These are phyloP conservation scores for Trichosporon faecale DNA, from an alignment of 1,284 basidiomycete species.

Conservation along the genomic window DNA sequence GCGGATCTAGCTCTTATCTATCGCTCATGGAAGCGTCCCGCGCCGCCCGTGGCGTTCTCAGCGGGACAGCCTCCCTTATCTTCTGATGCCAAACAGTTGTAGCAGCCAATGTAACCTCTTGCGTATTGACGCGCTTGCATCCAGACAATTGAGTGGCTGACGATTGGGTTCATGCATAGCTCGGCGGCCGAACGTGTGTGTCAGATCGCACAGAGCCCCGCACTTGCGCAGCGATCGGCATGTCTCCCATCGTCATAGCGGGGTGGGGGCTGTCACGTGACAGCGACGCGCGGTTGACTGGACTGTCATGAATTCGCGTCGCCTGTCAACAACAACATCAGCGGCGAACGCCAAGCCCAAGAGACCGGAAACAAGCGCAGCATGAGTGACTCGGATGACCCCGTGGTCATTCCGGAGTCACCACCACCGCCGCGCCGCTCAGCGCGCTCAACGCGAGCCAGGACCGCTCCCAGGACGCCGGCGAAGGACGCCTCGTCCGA, in stretches of 20 bases:
- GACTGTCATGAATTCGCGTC: slow-evolving; percentile 4
- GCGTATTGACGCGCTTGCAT: background rate
- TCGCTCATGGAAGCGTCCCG: background rate
- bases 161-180: background rate
- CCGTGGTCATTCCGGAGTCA: slow-evolving; percentile 3
- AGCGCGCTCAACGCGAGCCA: background rate
- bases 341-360: background rate
- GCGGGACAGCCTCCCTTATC: background rate
- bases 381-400: slow-evolving; percentile 7
- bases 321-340: slow-evolving; percentile 8
- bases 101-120: slow-evolving; percentile 4
- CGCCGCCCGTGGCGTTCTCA: background rate
- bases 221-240: background rate
- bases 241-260: background rate
- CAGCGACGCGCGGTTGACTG: background rate
- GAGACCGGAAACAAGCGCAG: background rate
- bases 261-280: background rate
- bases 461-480: background rate
- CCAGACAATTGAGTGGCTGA: background rate
- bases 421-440: background rate
- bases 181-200: background rate
- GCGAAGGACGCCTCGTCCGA: background rate
- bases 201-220: background rate
- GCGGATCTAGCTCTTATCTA: background rate
- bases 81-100: slow-evolving; percentile 1